These are phyloP conservation scores for Nemophila menziesii DNA, from an alignment of 257 asterid genomes.

Conservation along the genomic window DNA sequence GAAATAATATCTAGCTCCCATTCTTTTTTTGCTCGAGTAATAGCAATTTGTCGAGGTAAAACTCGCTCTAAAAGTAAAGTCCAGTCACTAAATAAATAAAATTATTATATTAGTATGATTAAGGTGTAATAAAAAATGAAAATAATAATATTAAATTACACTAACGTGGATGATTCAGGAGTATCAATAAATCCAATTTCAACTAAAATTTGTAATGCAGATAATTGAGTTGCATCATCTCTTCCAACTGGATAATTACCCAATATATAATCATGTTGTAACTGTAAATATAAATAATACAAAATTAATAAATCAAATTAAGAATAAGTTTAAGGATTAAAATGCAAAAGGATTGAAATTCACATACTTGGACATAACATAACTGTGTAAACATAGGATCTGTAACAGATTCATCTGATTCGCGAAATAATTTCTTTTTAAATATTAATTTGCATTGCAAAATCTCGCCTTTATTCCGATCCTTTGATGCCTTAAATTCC, in stretches of 20 bases:
- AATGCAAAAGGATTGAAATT: not conserved
- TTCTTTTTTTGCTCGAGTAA: slow-evolving; percentile 86
- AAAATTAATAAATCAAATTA: slow-evolving; percentile 7
- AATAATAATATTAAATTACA: slow-evolving; percentile 9
- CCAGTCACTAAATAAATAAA: slow-evolving; percentile 60
- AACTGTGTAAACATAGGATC: slow-evolving; percentile 94
- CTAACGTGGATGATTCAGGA: slow-evolving; percentile 93
- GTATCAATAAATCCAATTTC: slow-evolving; percentile 71
- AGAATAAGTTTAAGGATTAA: not conserved
- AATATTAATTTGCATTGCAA: slow-evolving; percentile 76
- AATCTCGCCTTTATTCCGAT: slow-evolving; percentile 91
- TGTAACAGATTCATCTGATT: slow-evolving; percentile 84
- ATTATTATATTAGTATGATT: slow-evolving; percentile 6
- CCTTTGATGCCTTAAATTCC: slow-evolving; percentile 89
- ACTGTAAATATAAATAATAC: slow-evolving; percentile 49
- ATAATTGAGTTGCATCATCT: slow-evolving; percentile 97
- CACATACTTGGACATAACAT: slow-evolving; percentile 81
- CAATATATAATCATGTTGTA: slow-evolving; percentile 83
- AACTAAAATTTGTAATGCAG: slow-evolving; percentile 87
- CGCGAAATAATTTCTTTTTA: slow-evolving; percentile 92
- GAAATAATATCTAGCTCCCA: slow-evolving; percentile 91
- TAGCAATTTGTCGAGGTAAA: slow-evolving; percentile 86
- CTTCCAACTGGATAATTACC: slow-evolving; percentile 98
- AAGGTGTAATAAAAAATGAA: slow-evolving; percentile 2
- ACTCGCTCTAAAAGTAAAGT: slow-evolving; percentile 79